Percentiles rank a stretch among this genome's conserved stretches.
These are phyloP conservation scores for Rosa chinensis DNA, from an alignment of 306 rosid species.

Conservation along the genomic window DNA sequence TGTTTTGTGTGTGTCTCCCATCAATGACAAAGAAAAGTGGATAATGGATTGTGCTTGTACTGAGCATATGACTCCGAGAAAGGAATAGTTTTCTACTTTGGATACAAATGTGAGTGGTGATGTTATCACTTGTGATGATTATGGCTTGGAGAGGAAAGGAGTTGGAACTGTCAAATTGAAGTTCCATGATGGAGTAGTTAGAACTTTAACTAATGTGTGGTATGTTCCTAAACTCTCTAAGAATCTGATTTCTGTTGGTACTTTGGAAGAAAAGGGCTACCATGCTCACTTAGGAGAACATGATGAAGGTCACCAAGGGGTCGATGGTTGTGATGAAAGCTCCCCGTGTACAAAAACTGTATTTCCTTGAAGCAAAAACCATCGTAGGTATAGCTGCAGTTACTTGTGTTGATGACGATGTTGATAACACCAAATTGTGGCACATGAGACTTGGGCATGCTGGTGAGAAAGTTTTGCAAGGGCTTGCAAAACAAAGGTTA, in stretches of 20 bases:
- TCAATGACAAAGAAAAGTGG: conserved; percentile 15
- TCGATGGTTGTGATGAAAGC: neutral
- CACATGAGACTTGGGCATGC: neutral
- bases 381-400: neutral
- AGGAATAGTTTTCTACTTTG: neutral
- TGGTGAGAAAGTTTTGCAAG: neutral
- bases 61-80: neutral
- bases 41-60: neutral
- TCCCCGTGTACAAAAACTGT: neutral
- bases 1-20: conserved; percentile 58
- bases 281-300: neutral
- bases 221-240: neutral
- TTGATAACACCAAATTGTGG: neutral
- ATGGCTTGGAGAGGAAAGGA: neutral
- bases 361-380: neutral
- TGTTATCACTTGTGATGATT: neutral
- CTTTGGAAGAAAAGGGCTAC: neutral
- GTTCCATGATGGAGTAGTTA: neutral
- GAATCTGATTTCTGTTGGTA: neutral
- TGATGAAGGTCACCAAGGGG: neutral
- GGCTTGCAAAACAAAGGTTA: neutral
- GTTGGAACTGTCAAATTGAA: neutral
- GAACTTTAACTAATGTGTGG: neutral
- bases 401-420: neutral
- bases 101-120: neutral